A percentile compares a stretch with the other conserved stretches of the same genome.
phyloP scores from a whole-genome alignment of 176 grass and related monocot genomes.

The Lolium perenne region DNA sequence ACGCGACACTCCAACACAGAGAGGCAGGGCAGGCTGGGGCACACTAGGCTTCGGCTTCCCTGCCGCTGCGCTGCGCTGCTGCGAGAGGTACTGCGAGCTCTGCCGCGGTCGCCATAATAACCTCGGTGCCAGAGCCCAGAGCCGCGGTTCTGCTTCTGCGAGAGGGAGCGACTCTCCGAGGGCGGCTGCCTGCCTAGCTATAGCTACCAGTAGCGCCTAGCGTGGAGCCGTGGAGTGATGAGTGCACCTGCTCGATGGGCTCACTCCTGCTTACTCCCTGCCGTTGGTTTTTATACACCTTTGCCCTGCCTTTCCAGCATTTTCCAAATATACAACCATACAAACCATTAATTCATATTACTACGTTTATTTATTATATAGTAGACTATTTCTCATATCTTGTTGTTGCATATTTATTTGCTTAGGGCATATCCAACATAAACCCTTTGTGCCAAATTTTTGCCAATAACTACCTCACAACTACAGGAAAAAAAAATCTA shows the following conservation, averaged over 20 bases:
- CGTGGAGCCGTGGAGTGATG: conserved; percentile 1
- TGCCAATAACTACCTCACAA: too few species aligned
- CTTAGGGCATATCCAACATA: too few species aligned
- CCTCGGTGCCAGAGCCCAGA: conserved; percentile 43
- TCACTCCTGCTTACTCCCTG: neutral
- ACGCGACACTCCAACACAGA: conserved; percentile 8
- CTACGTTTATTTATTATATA: too few species aligned
- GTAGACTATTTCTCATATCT: too few species aligned
- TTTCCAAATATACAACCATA: neutral
- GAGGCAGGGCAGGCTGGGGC: neutral
- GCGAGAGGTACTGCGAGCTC: conserved; percentile 30
- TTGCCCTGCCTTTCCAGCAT: neutral
- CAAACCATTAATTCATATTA: too few species aligned
- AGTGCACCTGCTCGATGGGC: neutral
- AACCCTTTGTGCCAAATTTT: too few species aligned
- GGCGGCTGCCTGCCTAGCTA: neutral
- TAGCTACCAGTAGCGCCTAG: neutral
- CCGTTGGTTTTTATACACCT: neutral
- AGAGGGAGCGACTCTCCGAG: neutral
- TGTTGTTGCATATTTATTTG: too few species aligned
- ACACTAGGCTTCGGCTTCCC: conserved; percentile 12
- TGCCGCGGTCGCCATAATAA: conserved; percentile 38
- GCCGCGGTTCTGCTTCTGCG: neutral
- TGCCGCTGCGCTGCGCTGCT: conserved; percentile 1
- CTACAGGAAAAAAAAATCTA: too few species aligned